Evolutionary conservation across 2,329 filamentous ascomycete species (phyloP), one percentile per base, ranked within the genome.

Genomic region (Pyricularia sp.): DNA sequence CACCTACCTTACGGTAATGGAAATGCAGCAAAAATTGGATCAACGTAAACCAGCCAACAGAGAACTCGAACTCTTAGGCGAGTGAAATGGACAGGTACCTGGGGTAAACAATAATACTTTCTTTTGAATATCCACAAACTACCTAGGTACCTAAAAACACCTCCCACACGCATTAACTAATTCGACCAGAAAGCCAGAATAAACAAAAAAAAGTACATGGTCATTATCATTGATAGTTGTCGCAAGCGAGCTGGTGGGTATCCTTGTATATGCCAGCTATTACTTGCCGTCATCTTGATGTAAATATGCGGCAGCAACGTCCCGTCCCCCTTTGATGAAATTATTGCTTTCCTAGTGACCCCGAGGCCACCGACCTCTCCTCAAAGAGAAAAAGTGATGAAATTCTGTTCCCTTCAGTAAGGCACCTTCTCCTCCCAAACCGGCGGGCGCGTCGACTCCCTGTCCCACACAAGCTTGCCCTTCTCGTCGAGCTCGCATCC

Each of bases 401-500:
- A 12, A 9, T 9, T 19, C 10, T 4, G 35, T 53, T 64, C 31
- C 4, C 26, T 26, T 31, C 31, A 76, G 65, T 74, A 76, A 28
- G 71, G 66, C 40, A 75, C 66, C 70, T 75, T 73, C 69, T 76
- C 74, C 66, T 72, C 70, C 73, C 73, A 76, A 1, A 76, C 70
- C 2, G 75, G 75, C 16, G 74, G 74, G 24, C 73, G 66, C 7
- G 71, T 70, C 4, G 67, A 65, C 66, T 76, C 73, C 30, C 68
- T 69, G 53, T 76, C 75, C 75, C 75, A 76, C 1, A 69, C 68
- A 19, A 76, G 65, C 64, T 73, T 71, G 73, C 87, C 87, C 77
- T 91, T 89, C 70, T 89, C 88, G 70, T 89, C 81, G 63, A 93
- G 76, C 62, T 77, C 82, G 60, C 88, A 88, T 22, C 87, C 88